Evolutionary conservation across 495 filamentous ascomycete genomes (phyloP).

Genomic region (Aspergillus bertholletiae): DNA sequence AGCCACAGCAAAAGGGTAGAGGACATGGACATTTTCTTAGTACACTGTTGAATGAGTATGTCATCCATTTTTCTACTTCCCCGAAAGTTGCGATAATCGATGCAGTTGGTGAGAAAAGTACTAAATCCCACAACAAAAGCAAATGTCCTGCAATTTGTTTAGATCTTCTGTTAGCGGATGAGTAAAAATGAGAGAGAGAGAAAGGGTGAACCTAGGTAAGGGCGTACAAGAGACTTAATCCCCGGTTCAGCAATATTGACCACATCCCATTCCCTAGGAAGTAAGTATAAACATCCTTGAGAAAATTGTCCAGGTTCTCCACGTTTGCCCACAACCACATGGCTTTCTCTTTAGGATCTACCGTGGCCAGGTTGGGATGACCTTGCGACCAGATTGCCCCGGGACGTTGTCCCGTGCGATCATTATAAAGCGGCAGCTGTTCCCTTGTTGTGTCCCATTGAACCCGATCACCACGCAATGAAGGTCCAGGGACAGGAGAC

Average conservation of each 20-base stretch:
- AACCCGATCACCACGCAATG: constrained; percentile 49
- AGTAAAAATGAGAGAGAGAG: no score
- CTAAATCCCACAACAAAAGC: constrained; percentile 81
- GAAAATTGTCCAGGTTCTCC: constrained; percentile 84
- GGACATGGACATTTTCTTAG: constrained; percentile 75
- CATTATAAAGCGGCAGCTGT: constrained; percentile 49
- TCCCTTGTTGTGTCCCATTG: constrained; percentile 66
- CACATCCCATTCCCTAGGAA: constrained; percentile 82
- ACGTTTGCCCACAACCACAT: constrained; percentile 97
- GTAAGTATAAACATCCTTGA: constrained; percentile 88
- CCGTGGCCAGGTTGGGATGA: constrained; percentile 43
- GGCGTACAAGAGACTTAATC: constrained; percentile 71
- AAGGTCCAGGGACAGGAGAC: constrained; percentile 39
- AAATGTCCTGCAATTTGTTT: constrained; percentile 46
- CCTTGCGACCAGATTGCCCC: constrained; percentile 31
- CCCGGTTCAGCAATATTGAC: constrained; percentile 74
- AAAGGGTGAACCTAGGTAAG: background rate
- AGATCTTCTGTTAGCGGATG: background rate
- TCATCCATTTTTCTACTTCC: constrained; percentile 70
- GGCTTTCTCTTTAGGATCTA: constrained; percentile 74
- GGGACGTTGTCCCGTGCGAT: constrained; percentile 13
- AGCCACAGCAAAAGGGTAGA: constrained; percentile 81
- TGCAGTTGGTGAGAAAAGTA: constrained; percentile 82
- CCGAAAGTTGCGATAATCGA: constrained; percentile 76
- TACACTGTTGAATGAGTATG: constrained; percentile 79